phyloP scores from a whole-genome alignment of 176 grass and related monocot species.

The Paspalum vaginatum region DNA sequence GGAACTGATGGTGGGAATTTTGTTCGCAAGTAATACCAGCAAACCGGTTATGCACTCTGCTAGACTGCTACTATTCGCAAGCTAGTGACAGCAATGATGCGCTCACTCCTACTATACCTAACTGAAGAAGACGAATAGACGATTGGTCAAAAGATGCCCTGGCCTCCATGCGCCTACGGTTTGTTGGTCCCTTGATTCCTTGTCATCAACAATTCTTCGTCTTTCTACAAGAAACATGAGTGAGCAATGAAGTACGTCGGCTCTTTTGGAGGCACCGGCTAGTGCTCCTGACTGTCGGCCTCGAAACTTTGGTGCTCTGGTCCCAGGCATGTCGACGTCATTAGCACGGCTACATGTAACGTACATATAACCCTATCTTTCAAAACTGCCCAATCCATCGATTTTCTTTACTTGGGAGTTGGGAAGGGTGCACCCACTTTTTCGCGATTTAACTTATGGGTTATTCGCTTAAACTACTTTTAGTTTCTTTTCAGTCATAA shows the following conservation, averaged over 20 bases:
- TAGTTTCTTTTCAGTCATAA: no score
- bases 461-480: no score
- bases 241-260: slow-evolving; percentile 29
- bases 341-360: not conserved
- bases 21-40: not conserved
- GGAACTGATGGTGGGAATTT: not conserved
- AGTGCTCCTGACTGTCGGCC: slow-evolving; percentile 41
- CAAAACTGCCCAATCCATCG: not conserved
- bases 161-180: not conserved
- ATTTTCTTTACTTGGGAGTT: not conserved
- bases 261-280: slow-evolving; percentile 39
- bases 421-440: not conserved
- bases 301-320: slow-evolving; percentile 8
- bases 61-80: not conserved
- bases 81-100: slow-evolving; percentile 9
- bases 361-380: not conserved
- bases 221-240: slow-evolving; percentile 29
- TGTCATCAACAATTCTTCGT: slow-evolving; percentile 31
- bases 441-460: no score
- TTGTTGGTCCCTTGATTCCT: slow-evolving; percentile 8
- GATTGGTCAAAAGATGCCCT: slow-evolving; percentile 40
- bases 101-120: not conserved
- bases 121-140: not conserved
- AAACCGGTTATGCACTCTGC: not conserved
- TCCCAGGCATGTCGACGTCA: slow-evolving; percentile 17